Evolutionary conservation across 495 filamentous ascomycete genomes (phyloP), one percentile per base, ranked within the genome.

Genomic region (Penicillium paradoxum): DNA sequence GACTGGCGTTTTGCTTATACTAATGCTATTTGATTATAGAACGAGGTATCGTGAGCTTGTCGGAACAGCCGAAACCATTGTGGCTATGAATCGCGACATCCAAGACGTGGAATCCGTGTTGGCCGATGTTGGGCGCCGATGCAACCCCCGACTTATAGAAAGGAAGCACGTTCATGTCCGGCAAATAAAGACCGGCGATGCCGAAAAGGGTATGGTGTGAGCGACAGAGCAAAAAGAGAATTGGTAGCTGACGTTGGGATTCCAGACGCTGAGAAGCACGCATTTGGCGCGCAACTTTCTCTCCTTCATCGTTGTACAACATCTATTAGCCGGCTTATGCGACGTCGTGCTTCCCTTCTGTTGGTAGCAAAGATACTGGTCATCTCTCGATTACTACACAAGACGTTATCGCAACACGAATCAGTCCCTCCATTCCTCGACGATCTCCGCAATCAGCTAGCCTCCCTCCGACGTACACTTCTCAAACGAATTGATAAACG

Each of bases 31-130:
- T 0, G 6, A 10, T 25, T 1, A 11, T 59, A 87, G 84, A n/a
- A 88, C 81, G 51, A 87, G 89, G 66, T 98, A 98, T 69, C 83
- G 93, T 63, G 89, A 95, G 56, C 82, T 97, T 10, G 83, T 98
- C 17, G 88, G 88, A 41, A 97, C 95, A 0, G 93, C 93, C 25
- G 91, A 96, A 64, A 82, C 84, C 21, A 98, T 98, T 60, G 84
- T 97, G 24, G 77, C 83, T 43, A 97, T 98, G 91, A 85, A 91
- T 39, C 69, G 62, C 10, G 80, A 90, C 55, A 91, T 93, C 70
- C 79, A 86, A 44, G 63, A 78, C 14, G 86, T 90, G 18, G 90
- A 96, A 65, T 68, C 74, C 0, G 79, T 79, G 19, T 70, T 97
- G 49, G 79, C 79, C 15, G 79, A 81, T 41, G 83, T 95, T 70